These are phyloP conservation scores for Taxillus chinensis DNA, from an alignment of 164 flowering plant genomes.

Conservation along the genomic window DNA sequence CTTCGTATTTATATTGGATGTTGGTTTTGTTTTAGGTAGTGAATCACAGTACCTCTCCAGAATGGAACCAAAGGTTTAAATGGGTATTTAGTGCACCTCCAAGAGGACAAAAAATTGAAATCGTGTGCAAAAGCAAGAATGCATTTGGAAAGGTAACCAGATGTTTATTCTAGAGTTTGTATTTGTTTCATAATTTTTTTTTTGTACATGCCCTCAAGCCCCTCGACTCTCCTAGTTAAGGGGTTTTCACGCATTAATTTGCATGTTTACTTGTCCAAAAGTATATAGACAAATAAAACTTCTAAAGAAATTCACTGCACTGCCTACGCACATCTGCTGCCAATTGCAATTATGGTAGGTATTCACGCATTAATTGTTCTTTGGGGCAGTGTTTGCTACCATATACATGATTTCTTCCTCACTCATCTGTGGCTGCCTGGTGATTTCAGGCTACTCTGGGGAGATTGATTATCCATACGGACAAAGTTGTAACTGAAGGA, in stretches of 20 bases:
- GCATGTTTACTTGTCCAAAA: too few species aligned
- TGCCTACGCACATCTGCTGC: too few species aligned
- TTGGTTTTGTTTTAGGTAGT: slow-evolving; percentile 39
- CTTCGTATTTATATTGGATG: too few species aligned
- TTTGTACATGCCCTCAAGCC: too few species aligned
- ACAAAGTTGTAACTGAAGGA: slow-evolving; percentile 80
- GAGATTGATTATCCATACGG: slow-evolving; percentile 79
- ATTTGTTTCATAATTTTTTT: not conserved
- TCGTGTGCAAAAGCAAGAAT: slow-evolving; percentile 75
- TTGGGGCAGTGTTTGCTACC: too few species aligned
- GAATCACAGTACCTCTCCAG: slow-evolving; percentile 57
- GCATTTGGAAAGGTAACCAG: slow-evolving; percentile 77
- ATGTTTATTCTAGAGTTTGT: not conserved
- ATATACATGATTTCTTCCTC: too few species aligned
- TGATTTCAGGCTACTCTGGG: slow-evolving; percentile 68
- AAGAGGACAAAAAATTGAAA: slow-evolving; percentile 84
- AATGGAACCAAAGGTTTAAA: slow-evolving; percentile 86
- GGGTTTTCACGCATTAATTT: too few species aligned
- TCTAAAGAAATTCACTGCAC: too few species aligned
- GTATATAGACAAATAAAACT: too few species aligned
- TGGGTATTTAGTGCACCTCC: slow-evolving; percentile 97
- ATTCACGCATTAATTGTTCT: too few species aligned
- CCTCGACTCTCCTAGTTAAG: too few species aligned
- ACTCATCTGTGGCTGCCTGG: not conserved
- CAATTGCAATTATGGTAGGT: too few species aligned